phyloP scores from a whole-genome alignment of 495 filamentous ascomycete species.

The Saxophila tyrrhenica region DNA sequence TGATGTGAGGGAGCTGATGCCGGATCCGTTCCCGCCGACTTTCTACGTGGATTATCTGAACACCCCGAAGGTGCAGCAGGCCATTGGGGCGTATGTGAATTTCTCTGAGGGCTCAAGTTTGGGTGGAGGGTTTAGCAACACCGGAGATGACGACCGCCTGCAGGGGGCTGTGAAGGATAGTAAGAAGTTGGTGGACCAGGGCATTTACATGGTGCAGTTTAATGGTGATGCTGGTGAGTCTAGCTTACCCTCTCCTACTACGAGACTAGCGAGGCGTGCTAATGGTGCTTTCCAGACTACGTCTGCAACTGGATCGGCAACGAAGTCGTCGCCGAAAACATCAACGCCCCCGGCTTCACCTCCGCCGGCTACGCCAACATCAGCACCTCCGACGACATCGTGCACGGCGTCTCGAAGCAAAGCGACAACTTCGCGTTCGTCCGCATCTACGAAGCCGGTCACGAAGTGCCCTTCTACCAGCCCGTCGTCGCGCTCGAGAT shows the following conservation, averaged over 20 bases:
- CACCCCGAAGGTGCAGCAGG: slow-evolving; percentile 41
- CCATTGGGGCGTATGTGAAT: slow-evolving; percentile 49
- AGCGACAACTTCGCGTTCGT: slow-evolving; percentile 59
- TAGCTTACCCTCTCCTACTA: neutral
- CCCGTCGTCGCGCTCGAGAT: slow-evolving; percentile 48
- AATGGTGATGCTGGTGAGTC: slow-evolving; percentile 41
- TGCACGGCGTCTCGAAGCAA: slow-evolving; percentile 56
- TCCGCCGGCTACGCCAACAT: slow-evolving; percentile 45
- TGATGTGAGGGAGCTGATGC: slow-evolving; percentile 45
- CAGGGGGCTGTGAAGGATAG: slow-evolving; percentile 40
- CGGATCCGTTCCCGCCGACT: slow-evolving; percentile 49
- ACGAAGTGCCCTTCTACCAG: slow-evolving; percentile 61
- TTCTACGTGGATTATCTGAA: slow-evolving; percentile 53
- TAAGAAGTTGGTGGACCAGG: slow-evolving; percentile 37
- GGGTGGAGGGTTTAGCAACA: slow-evolving; percentile 39
- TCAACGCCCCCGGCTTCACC: slow-evolving; percentile 37
- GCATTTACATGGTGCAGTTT: slow-evolving; percentile 45
- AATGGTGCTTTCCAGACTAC: slow-evolving; percentile 33
- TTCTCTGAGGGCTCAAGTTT: slow-evolving; percentile 38
- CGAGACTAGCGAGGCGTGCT: neutral
- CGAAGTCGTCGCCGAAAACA: slow-evolving; percentile 38
- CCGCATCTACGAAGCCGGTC: slow-evolving; percentile 58
- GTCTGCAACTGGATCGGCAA: slow-evolving; percentile 51
- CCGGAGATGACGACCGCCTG: slow-evolving; percentile 47
- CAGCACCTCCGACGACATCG: slow-evolving; percentile 41